Evolutionary conservation across 768 basidiomycete genomes (phyloP), one percentile per base, ranked within the genome.

Genomic region (Leccinum subtestaceum): DNA sequence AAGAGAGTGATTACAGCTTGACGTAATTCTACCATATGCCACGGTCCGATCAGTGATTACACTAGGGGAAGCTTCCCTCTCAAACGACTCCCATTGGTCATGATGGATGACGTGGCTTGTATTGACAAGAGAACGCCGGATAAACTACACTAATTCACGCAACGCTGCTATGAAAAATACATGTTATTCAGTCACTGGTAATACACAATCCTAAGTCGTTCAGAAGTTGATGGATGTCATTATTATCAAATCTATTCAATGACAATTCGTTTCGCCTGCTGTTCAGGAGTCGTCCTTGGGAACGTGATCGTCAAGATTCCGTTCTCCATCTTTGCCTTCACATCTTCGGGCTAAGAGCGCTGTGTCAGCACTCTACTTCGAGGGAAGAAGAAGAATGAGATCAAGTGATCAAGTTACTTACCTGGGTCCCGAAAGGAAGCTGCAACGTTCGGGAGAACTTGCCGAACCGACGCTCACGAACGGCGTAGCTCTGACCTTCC

Each of bases 231-330:
- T 11, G 17, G 3, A 3, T 3, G 8, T 40, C 17, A n/a, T n/a
- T n/a, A 1, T n/a, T n/a, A 40, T 8, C 17, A 36, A 13, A 13
- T 32, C 48, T 56, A 61, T 38, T 61, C 47, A 21, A 65, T 45
- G 6, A 68, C 66, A 52, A 82, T 78, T 53, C 71, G 78, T 70
- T 77, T 77, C 15, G 78, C 75, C 2, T 74, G 74, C 58, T 67
- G 56, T 59, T 80, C 81, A 8, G 72, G 50, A 7, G 4, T 31
- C 68, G 70, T 64, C 67, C 74, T 80, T 15, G 81, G 81, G 72
- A 82, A 82, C 15, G 71, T 76, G 23, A 83, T 72, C 0, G 71
- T 72, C 58, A 83, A 64, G 17, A 84, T 67, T 6, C 79, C 81
- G 43, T 81, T 65, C 32, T 51, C 76, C 76, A 82, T 76, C n/a